Percentiles rank a stretch among this genome's conserved stretches.
These are phyloP conservation scores for Rhynchospora pubera DNA, from an alignment of 176 grass and related monocot species.

Conservation along the genomic window DNA sequence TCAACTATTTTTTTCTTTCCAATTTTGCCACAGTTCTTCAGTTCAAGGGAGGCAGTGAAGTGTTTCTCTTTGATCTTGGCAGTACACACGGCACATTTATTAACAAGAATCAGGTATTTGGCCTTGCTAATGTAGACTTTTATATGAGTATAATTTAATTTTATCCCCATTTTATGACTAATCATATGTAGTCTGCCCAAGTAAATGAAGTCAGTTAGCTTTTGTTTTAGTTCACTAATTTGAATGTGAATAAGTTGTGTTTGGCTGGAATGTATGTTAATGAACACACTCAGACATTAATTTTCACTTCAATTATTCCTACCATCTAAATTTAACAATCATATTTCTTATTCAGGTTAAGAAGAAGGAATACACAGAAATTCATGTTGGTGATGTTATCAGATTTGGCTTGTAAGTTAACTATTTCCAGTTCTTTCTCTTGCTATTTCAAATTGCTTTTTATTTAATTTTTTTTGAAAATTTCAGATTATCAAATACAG, in stretches of 20 bases:
- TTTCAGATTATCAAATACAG: neutral
- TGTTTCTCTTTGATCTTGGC: conserved; percentile 88
- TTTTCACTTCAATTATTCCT: neutral
- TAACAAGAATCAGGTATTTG: conserved; percentile 78
- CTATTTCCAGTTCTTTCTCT: conserved; percentile 11
- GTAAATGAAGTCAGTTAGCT: neutral
- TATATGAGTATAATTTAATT: neutral
- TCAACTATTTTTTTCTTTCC: neutral
- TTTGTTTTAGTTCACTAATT: neutral
- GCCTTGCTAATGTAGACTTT: neutral
- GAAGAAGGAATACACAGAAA: conserved; percentile 65
- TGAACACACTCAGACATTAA: neutral
- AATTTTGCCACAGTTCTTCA: conserved; percentile 54
- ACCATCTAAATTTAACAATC: neutral
- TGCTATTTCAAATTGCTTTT: neutral
- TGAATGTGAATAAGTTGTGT: neutral
- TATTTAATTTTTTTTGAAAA: neutral
- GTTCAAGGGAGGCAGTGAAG: conserved; percentile 66
- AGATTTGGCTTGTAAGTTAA: conserved; percentile 89
- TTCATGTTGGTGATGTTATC: conserved; percentile 93
- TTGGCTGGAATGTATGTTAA: neutral
- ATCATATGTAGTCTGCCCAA: neutral
- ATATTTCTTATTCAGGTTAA: conserved; percentile 41
- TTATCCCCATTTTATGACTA: neutral
- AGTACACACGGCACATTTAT: conserved; percentile 90